Percentiles rank a stretch among this genome's conserved stretches.
Evolutionary conservation across 345 rosid species (phyloP).

Genomic region (Ceriops zippeliana): DNA sequence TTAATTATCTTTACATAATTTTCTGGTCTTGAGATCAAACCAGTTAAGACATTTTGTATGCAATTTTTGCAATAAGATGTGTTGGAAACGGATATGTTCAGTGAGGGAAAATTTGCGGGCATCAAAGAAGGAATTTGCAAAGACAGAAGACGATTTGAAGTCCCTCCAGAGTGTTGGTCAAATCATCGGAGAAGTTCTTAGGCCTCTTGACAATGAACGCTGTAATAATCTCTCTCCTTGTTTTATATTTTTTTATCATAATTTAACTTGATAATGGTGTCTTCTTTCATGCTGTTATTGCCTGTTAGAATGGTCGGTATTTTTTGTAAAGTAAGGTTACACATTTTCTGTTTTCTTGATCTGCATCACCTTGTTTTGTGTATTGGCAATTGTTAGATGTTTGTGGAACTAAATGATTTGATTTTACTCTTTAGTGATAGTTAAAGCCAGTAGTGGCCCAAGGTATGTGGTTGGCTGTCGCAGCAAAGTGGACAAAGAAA

Average conservation of each 20-base stretch:
- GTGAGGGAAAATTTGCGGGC: conserved; percentile 78
- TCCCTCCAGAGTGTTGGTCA: conserved; percentile 99
- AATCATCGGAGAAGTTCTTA: conserved; percentile 94
- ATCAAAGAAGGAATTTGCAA: conserved; percentile 89
- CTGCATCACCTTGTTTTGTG: neutral
- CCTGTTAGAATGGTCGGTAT: too few relatives aligned
- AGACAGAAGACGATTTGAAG: conserved; percentile 96
- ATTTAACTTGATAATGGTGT: too few relatives aligned
- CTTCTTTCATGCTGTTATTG: too few relatives aligned
- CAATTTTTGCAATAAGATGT: neutral
- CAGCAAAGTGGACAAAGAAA: conserved; percentile 91
- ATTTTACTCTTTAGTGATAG: conserved; percentile 56
- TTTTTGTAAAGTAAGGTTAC: too few relatives aligned
- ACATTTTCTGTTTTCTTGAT: neutral
- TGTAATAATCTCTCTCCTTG: conserved; percentile 36
- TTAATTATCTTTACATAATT: neutral
- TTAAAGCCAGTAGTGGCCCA: conserved; percentile 93
- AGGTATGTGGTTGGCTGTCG: conserved; percentile 98
- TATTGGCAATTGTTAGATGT: neutral
- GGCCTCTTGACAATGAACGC: conserved; percentile 93
- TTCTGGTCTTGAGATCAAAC: neutral
- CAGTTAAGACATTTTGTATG: neutral
- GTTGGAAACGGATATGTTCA: conserved; percentile 28
- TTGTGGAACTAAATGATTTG: neutral
- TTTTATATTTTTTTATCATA: neutral